Conservation (phyloP, 805 yeast genomes). For the Tetrapisispora phaffii region DNA sequence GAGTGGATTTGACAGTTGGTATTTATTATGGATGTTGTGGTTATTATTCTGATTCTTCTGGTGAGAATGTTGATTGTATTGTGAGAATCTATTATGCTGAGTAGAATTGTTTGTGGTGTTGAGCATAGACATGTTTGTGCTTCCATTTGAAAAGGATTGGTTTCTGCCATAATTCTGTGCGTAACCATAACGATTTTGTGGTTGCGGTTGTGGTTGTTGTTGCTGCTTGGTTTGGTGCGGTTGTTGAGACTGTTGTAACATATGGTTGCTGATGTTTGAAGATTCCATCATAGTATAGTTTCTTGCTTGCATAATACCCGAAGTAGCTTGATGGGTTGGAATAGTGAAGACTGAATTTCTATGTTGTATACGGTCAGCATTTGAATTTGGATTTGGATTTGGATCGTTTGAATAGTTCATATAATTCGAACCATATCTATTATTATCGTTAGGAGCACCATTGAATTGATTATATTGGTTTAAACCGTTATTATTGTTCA, state of each 20-base stretch:
- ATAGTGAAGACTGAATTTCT: conserved; percentile 1
- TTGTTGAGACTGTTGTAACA: not conserved
- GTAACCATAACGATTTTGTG: not conserved
- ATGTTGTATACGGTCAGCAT: not conserved
- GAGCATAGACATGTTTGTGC: not conserved
- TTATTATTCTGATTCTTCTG: not conserved
- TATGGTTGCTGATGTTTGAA: not conserved
- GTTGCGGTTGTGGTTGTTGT: not conserved
- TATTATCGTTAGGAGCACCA: not conserved
- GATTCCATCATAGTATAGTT: conserved; percentile 1
- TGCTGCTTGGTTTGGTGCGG: not conserved
- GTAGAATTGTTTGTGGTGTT: not conserved
- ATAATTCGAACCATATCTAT: not conserved
- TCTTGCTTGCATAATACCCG: conserved; percentile 1
- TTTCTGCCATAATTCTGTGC: conserved; percentile 2
- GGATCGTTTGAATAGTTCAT: not conserved
- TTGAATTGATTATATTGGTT: conserved; percentile 1
- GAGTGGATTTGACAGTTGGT: not conserved
- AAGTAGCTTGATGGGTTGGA: not conserved
- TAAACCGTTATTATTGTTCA: not conserved
- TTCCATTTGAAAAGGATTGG: not conserved
- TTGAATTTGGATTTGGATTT: not conserved
- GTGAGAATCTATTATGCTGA: conserved; percentile 1
- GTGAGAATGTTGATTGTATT: conserved; percentile 1
- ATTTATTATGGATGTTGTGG: not conserved